These are phyloP conservation scores for Phialophora macrospora DNA, from an alignment of 2,329 filamentous ascomycete species.

Conservation along the genomic window DNA sequence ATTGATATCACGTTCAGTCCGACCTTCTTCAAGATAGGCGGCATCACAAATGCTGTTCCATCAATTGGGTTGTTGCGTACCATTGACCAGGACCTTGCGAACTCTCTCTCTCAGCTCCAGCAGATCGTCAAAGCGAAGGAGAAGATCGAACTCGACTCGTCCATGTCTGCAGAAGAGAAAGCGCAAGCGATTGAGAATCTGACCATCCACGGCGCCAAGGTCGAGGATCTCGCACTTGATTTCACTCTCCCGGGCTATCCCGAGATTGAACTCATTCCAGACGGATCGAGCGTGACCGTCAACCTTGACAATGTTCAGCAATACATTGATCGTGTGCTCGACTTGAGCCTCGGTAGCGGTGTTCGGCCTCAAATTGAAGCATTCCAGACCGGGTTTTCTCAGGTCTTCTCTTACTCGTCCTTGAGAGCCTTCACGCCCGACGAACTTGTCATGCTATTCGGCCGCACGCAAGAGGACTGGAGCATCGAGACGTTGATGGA, in stretches of 20 bases:
- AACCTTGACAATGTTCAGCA: conserved; percentile 88
- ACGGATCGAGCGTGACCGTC: conserved; percentile 75
- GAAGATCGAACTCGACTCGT: conserved; percentile 73
- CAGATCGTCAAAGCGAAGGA: conserved; percentile 84
- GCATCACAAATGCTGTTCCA: conserved; percentile 71
- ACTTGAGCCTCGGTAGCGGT: conserved; percentile 86
- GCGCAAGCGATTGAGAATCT: conserved; percentile 70
- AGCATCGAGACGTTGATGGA: conserved; percentile 96
- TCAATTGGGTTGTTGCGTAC: conserved; percentile 87
- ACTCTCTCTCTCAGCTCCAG: conserved; percentile 83
- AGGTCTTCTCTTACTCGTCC: conserved; percentile 94
- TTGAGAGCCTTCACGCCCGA: conserved; percentile 92
- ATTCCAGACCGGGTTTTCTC: conserved; percentile 87
- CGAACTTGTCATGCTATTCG: conserved; percentile 93
- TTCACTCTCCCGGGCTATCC: conserved; percentile 94
- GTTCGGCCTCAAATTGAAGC: conserved; percentile 88
- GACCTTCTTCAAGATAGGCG: conserved; percentile 93
- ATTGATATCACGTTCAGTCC: conserved; percentile 98
- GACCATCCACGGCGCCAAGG: conserved; percentile 71
- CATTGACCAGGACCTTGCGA: conserved; percentile 84
- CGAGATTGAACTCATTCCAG: conserved; percentile 76
- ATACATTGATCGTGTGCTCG: conserved; percentile 88
- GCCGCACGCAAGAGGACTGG: conserved; percentile 93
- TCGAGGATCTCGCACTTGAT: conserved; percentile 89
- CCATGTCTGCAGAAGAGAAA: conserved; percentile 71